phyloP scores from a whole-genome alignment of 768 basidiomycete genomes.

The Auricularia sp. region DNA sequence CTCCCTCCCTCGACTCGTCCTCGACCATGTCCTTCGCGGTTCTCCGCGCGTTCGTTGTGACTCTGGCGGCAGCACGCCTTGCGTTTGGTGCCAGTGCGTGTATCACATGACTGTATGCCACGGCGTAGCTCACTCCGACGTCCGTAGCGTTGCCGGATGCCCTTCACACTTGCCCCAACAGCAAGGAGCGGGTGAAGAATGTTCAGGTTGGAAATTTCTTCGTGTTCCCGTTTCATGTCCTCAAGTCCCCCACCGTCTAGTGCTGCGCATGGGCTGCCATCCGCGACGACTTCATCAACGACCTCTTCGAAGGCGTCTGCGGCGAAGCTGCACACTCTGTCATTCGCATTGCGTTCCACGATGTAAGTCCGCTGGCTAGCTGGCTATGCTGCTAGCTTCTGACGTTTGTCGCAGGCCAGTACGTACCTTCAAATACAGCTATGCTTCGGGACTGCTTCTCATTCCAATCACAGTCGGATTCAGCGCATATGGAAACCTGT shows the following conservation, averaged over 20 bases:
- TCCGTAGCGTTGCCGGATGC: not conserved
- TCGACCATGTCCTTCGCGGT: too few relatives aligned
- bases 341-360: conserved; percentile 7
- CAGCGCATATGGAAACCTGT: too few relatives aligned
- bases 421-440: too few relatives aligned
- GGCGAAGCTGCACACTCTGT: conserved; percentile 27
- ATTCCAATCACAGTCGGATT: too few relatives aligned
- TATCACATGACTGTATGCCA: too few relatives aligned
- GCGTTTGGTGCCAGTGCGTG: too few relatives aligned
- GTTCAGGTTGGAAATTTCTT: not conserved
- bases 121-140: too few relatives aligned
- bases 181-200: not conserved
- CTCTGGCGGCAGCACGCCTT: too few relatives aligned
- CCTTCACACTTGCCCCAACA: not conserved
- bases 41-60: too few relatives aligned
- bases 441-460: too few relatives aligned
- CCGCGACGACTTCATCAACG: not conserved
- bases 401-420: too few relatives aligned
- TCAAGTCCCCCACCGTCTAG: not conserved
- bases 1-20: too few relatives aligned
- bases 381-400: conserved; percentile 13
- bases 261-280: not conserved
- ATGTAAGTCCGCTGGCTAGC: not conserved
- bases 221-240: not conserved
- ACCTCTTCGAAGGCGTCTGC: conserved; percentile 21